Conservation (phyloP, 2,329 filamentous ascomycete genomes). For the Bertia moriformis region DNA sequence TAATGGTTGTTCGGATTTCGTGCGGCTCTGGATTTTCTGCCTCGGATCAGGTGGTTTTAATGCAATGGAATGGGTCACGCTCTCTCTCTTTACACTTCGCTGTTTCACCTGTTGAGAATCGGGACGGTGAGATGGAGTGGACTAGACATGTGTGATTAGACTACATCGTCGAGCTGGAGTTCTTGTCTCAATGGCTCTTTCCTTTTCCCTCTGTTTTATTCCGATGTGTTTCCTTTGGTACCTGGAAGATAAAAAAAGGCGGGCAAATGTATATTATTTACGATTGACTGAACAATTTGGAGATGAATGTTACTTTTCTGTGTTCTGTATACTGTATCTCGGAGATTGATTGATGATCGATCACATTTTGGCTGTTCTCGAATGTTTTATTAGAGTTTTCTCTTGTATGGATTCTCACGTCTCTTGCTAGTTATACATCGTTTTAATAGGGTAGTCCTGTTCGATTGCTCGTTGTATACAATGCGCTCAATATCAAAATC, state of each 20-base stretch:
- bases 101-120: not conserved
- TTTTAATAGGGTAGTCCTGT: no score
- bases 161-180: not conserved
- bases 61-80: not conserved
- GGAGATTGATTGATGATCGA: no score
- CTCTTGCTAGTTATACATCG: no score
- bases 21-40: no score
- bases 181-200: not conserved
- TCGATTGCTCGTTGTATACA: no score
- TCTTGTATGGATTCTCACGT: no score
- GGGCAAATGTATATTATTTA: not conserved
- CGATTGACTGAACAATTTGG: not conserved
- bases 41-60: no score
- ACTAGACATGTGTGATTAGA: not conserved
- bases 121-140: not conserved
- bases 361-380: no score
- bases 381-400: no score
- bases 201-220: not conserved
- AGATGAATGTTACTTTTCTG: not conserved
- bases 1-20: slow-evolving; percentile 29
- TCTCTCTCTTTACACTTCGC: not conserved
- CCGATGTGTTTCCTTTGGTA: not conserved
- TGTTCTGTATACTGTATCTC: not conserved
- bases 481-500: no score
- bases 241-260: not conserved